Evolutionary conservation across 768 basidiomycete genomes (phyloP).

Genomic region (Cystofilobasidium bisporidii): DNA sequence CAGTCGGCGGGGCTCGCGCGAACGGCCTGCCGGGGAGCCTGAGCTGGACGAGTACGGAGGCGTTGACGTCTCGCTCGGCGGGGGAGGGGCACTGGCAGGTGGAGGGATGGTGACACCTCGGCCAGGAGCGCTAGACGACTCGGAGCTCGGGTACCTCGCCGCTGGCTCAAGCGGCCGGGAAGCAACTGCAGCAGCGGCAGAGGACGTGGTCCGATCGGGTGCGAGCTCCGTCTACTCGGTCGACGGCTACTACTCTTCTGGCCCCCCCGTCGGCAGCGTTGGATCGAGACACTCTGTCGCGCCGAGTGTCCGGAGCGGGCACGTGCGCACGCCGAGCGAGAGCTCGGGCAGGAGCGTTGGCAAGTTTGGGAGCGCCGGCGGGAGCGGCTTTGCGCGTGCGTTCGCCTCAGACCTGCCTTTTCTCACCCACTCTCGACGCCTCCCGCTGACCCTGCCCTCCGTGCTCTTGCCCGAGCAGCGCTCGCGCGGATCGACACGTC

Average conservation of each 20-base stretch:
- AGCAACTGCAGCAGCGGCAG: too few species aligned
- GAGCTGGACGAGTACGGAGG: neutral
- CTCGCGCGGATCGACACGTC: conserved; percentile 26
- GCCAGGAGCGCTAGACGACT: conserved; percentile 18
- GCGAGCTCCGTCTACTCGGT: conserved; percentile 13
- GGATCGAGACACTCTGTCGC: conserved; percentile 3
- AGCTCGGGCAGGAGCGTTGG: neutral
- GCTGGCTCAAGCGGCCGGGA: too few species aligned
- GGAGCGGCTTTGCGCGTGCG: conserved; percentile 3
- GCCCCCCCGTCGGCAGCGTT: neutral
- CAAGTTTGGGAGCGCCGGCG: neutral
- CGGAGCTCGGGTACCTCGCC: conserved; percentile 24
- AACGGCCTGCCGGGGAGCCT: neutral
- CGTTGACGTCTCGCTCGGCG: neutral
- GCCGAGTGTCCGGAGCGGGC: conserved; percentile 11
- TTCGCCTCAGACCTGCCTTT: too few species aligned
- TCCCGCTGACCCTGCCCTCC: neutral
- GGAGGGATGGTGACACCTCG: conserved; percentile 14
- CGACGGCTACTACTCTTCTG: conserved; percentile 7
- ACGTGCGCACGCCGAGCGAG: conserved; percentile 10
- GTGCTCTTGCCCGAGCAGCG: neutral
- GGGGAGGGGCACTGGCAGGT: neutral
- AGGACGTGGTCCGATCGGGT: too few species aligned
- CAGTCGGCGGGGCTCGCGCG: neutral
- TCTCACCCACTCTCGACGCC: too few species aligned